Percentiles rank a stretch among this genome's conserved stretches.
phyloP scores from a whole-genome alignment of 768 basidiomycete genomes.

The Phallus indusiatus region DNA sequence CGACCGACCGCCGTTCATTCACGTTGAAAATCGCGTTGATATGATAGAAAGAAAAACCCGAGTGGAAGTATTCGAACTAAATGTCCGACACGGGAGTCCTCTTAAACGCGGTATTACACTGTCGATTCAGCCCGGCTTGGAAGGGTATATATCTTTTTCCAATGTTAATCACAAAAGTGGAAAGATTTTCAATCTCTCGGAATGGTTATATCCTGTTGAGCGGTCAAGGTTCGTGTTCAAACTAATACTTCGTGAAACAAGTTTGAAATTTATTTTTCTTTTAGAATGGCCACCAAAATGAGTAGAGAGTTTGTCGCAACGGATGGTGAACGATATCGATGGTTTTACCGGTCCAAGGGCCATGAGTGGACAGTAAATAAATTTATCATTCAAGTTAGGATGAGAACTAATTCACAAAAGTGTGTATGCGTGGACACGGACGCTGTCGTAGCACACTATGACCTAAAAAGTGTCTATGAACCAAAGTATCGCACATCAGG shows the following conservation, averaged over 20 bases:
- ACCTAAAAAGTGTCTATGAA: constrained; percentile 46
- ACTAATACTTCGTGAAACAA: neutral
- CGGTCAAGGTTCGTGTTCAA: neutral
- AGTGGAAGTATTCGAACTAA: constrained; percentile 37
- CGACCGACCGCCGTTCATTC: constrained; percentile 29
- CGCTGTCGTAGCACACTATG: constrained; percentile 53
- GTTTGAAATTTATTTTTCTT: neutral
- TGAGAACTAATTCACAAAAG: constrained; percentile 23
- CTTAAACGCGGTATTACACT: constrained; percentile 11
- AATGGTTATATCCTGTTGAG: neutral
- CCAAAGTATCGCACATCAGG: constrained; percentile 52
- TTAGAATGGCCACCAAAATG: neutral
- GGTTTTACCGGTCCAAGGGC: constrained; percentile 40
- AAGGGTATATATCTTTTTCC: neutral
- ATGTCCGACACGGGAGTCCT: constrained; percentile 26
- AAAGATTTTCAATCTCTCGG: neutral
- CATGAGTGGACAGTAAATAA: constrained; percentile 57
- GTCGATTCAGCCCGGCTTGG: neutral
- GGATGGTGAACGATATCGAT: constrained; percentile 52
- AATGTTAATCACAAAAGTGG: neutral
- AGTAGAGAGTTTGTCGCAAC: constrained; percentile 47
- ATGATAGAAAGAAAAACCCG: constrained; percentile 42
- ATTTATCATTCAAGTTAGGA: constrained; percentile 12
- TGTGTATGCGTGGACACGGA: constrained; percentile 41
- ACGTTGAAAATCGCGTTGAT: constrained; percentile 22